A percentile compares a stretch with the other conserved stretches of the same genome.
These are phyloP conservation scores for Aspergillus sparsus DNA, from an alignment of 495 filamentous ascomycete genomes.

Conservation along the genomic window DNA sequence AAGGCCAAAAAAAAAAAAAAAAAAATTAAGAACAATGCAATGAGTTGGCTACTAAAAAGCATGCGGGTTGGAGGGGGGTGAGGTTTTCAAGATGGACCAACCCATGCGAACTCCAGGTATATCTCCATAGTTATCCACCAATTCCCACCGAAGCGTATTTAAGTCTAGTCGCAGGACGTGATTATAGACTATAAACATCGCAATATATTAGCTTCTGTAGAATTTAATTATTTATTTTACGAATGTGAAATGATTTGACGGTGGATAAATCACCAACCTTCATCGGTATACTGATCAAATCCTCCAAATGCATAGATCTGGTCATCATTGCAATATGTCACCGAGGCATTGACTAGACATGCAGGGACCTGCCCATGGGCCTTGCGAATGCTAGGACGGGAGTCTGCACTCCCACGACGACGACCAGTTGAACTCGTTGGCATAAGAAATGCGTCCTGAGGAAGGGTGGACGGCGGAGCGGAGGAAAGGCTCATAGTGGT, in stretches of 20 bases:
- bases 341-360: conserved; percentile 95
- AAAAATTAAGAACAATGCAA: not conserved
- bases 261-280: conserved; percentile 51
- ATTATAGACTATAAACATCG: conserved; percentile 73
- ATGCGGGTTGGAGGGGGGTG: no score
- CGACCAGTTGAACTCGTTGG: conserved; percentile 70
- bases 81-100: conserved; percentile 40
- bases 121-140: conserved; percentile 98
- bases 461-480: conserved; percentile 38
- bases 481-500: conserved; percentile 30
- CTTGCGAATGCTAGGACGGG: conserved; percentile 77
- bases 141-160: conserved; percentile 82
- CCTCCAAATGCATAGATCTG: conserved; percentile 97
- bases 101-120: conserved; percentile 98
- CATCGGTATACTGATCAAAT: conserved; percentile 98
- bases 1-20: not conserved
- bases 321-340: conserved; percentile 94
- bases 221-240: no score
- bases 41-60: no score
- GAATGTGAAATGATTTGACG: not conserved
- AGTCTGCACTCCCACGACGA: conserved; percentile 63
- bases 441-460: conserved; percentile 76
- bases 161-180: conserved; percentile 90
- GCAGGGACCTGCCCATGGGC: conserved; percentile 86
- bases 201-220: conserved; percentile 8